Conservation (phyloP, 176 grass and related monocot species). For the Cenchrus purpureus region DNA sequence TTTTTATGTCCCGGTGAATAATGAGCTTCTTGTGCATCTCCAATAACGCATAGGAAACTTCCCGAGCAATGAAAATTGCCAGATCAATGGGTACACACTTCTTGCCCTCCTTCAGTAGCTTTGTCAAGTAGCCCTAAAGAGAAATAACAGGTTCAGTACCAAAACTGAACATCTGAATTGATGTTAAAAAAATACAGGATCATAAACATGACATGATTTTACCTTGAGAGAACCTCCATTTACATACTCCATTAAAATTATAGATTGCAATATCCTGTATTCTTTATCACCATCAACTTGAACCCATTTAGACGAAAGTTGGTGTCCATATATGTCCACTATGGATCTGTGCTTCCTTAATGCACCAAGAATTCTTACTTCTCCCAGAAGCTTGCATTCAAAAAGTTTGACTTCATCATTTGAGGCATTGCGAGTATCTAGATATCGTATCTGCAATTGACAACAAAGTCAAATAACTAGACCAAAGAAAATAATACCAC, state of each 20-base stretch:
- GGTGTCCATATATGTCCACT: slow-evolving; percentile 93
- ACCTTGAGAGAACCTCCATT: slow-evolving; percentile 96
- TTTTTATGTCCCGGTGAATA: slow-evolving; percentile 98
- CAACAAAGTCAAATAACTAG: slow-evolving; percentile 25
- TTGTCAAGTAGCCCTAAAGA: slow-evolving; percentile 74
- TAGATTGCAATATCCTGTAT: slow-evolving; percentile 82
- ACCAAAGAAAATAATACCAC: slow-evolving; percentile 32
- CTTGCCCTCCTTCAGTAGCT: slow-evolving; percentile 72
- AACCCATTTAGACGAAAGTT: slow-evolving; percentile 93
- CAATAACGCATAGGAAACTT: slow-evolving; percentile 74
- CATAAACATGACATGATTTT: slow-evolving; percentile 22
- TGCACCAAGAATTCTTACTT: slow-evolving; percentile 91
- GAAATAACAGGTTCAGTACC: slow-evolving; percentile 19
- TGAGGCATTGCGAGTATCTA: slow-evolving; percentile 60
- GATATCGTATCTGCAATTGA: slow-evolving; percentile 63
- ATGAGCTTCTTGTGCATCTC: slow-evolving; percentile 87
- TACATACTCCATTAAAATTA: slow-evolving; percentile 92
- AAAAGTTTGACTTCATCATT: slow-evolving; percentile 72
- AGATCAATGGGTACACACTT: slow-evolving; percentile 70
- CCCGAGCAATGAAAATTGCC: slow-evolving; percentile 76
- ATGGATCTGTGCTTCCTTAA: slow-evolving; percentile 85
- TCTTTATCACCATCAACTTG: slow-evolving; percentile 66
- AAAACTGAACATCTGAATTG: slow-evolving; percentile 14
- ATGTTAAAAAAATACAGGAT: slow-evolving; percentile 13
- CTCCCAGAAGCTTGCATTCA: slow-evolving; percentile 80